These are phyloP conservation scores for Solanum stenotomum DNA, from an alignment of 257 asterid species.

Conservation along the genomic window DNA sequence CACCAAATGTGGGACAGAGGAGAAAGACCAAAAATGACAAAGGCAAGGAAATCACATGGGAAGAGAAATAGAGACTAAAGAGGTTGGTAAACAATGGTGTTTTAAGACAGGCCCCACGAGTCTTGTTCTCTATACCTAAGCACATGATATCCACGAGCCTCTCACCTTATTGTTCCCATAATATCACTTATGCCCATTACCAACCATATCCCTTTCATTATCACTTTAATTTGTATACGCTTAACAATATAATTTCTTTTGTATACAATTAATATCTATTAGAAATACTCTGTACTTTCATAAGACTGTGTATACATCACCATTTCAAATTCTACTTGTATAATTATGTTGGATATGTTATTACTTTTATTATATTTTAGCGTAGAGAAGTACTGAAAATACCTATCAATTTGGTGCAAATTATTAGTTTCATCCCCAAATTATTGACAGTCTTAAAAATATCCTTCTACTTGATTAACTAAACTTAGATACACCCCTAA, in stretches of 20 bases:
- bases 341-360: too few species aligned
- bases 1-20: conserved; percentile 37
- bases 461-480: too few species aligned
- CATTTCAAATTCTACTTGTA: neutral
- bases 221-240: neutral
- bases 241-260: neutral
- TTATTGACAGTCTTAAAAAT: too few species aligned
- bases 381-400: neutral
- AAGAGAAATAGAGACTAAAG: conserved; percentile 27
- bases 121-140: conserved; percentile 50
- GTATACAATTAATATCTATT: neutral
- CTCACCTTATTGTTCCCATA: conserved; percentile 28
- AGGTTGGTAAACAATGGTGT: conserved; percentile 40
- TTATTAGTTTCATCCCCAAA: neutral
- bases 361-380: neutral
- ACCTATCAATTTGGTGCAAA: neutral
- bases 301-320: neutral
- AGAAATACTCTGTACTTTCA: neutral
- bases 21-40: conserved; percentile 19
- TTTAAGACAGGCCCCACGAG: conserved; percentile 55
- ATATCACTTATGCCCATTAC: conserved; percentile 26
- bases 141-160: conserved; percentile 56
- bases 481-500: neutral
- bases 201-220: conserved; percentile 1
- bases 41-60: conserved; percentile 37